These are phyloP conservation scores for Naganishia kalamii DNA, from an alignment of 768 basidiomycete genomes.

Conservation along the genomic window DNA sequence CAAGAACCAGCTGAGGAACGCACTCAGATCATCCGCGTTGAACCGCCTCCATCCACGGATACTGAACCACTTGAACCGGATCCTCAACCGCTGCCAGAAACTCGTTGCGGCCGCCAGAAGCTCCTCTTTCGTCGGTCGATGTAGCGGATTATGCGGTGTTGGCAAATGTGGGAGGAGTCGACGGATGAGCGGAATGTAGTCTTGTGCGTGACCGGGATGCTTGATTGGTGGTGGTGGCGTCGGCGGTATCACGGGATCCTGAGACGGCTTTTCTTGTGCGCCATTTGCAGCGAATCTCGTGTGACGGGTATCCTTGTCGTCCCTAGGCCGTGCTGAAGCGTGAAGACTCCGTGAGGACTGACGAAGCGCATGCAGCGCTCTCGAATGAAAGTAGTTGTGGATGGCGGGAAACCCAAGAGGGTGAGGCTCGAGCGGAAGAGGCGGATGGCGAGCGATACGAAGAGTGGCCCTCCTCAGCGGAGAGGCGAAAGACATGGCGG, in stretches of 20 bases:
- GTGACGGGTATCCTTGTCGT: not conserved
- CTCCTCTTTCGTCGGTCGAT: constrained; percentile 73
- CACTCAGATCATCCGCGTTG: constrained; percentile 93
- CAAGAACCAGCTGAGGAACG: constrained; percentile 90
- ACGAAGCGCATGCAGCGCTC: not conserved
- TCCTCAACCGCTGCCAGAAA: constrained; percentile 81
- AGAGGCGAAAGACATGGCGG: not conserved
- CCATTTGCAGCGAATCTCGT: too few relatives aligned
- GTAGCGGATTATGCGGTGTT: constrained; percentile 31
- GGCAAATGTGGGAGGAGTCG: constrained; percentile 32
- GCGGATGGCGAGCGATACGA: not conserved
- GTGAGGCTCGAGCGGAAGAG: not conserved
- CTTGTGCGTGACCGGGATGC: constrained; percentile 21
- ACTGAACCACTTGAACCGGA: constrained; percentile 96
- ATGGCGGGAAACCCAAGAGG: not conserved
- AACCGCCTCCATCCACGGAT: constrained; percentile 90
- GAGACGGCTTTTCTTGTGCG: not conserved
- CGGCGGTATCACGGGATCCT: not conserved
- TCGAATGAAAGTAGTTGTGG: constrained; percentile 5
- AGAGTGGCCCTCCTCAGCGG: not conserved
- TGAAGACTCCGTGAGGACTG: not conserved
- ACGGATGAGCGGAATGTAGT: constrained; percentile 43
- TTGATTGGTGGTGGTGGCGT: not conserved
- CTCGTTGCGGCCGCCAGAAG: constrained; percentile 75
- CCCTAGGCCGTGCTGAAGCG: not conserved